Evolutionary conservation across 345 rosid species (phyloP), one percentile per base, ranked within the genome.

Genomic region (Camelina neglecta): DNA sequence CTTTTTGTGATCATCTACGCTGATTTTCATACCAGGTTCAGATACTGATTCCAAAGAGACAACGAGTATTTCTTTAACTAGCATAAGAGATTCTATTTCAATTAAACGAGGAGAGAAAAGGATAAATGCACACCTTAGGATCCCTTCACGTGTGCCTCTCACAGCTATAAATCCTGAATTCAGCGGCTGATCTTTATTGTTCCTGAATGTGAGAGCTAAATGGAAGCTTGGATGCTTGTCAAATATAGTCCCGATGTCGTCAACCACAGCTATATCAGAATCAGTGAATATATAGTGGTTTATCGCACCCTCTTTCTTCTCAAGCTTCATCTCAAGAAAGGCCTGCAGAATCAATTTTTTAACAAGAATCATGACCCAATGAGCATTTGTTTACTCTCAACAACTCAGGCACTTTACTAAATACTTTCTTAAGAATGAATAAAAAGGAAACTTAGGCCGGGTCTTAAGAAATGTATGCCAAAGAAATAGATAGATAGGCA

Each of bases 131-230:
- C 59, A 94, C 99, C 97, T 92, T 75, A 73, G 75, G 71, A 90
- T 80, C 58, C 91, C 91, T 39, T 92, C 97, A 11, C 47, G 75
- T 5, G 98, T 90, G 60, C 99, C 99, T 87, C 96, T 82, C 31
- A 90, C 96, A 8, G 99, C 97, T 67, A 95, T 87, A 79, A 89
- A 90, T 61, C 98, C 98, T 29, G 99, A 95, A 83, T 92, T 92
- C 71, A 95, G 81, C 47, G 99, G 99, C 57, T 95, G 97, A 20
- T 87, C 90, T 86, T 90, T 95, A 77, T 90, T 95, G 85, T 90
- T 95, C 44, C 98, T 85, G 86, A 92, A 95, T 48, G 97, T 95
- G 49, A 95, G 90, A 68, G 96, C 98, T 67, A 92, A 24, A 73
- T 89, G 89, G 75, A 95, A 95, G 73, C 82, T 68, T 63, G 86